Evolutionary conservation across 2,329 filamentous ascomycete genomes (phyloP).

Genomic region (Zasmidium angulare): DNA sequence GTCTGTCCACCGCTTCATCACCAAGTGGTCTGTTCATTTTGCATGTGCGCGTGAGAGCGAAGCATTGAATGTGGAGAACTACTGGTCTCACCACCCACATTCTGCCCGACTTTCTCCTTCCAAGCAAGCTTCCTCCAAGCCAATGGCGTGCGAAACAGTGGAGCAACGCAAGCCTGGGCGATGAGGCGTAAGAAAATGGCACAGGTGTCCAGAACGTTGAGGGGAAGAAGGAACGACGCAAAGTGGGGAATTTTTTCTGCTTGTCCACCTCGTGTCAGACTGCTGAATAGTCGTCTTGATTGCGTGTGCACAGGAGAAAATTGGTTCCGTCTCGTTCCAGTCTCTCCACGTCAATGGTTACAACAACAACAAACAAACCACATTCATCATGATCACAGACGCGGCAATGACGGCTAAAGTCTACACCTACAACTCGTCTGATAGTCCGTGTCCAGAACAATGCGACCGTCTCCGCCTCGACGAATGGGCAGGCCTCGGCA

Average conservation of each 20-base stretch:
- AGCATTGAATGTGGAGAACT: neutral
- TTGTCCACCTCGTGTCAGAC: neutral
- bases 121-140: neutral
- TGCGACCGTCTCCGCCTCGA: neutral
- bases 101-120: neutral
- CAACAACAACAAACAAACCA: no score
- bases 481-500: conserved; percentile 1
- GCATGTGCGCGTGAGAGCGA: no score
- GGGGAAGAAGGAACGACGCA: neutral
- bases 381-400: no score
- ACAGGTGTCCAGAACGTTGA: neutral
- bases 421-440: no score
- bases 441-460: no score
- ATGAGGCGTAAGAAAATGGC: neutral
- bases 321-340: neutral
- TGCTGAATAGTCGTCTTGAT: neutral
- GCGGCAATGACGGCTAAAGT: neutral
- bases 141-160: neutral
- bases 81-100: no score
- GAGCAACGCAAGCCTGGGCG: no score
- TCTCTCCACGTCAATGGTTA: no score
- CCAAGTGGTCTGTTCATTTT: no score
- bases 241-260: neutral
- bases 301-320: neutral
- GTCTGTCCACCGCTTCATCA: no score